Evolutionary conservation across 2,329 filamentous ascomycete genomes (phyloP), one percentile per base, ranked within the genome.

Genomic region (Clarireedia sp.): DNA sequence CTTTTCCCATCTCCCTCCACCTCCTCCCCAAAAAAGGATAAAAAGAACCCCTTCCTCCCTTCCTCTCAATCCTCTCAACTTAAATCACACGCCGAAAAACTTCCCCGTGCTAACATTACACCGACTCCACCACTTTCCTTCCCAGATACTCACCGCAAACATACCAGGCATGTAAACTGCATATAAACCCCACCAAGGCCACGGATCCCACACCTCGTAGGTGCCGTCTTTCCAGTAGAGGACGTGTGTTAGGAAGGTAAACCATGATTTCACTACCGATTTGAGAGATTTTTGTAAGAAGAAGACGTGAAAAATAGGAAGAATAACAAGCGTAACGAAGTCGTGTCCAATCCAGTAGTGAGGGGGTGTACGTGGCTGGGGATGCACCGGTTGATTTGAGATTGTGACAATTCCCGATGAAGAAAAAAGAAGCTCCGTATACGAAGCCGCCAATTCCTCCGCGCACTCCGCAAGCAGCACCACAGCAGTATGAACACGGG

Each of bases 281-380:
- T 55, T 33, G 0, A 66, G 16, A 1, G 61, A 57, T 1, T 65
- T 60, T 1, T 70, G 64, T 1, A 63, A 55, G 0, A 55, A 61
- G 3, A 71, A 8, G 0, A 71, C 41, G 3, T 60, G 51, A 0
- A 75, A 60, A 0, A 79, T 58, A 0, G 78, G 81, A 0, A 76
- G 66, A 0, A 83, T 37, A 0, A 83, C 64, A 23, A 49, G 40
- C 1, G 76, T 69, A 1, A 75, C 72, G 1, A 84, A 71, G 55
- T 89, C 85, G 59, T 89, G 83, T 0, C 79, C 82, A n/a, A 84
- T 66, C 85, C 85, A 89, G 68, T 86, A 87, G 62, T 76, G 78
- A 1, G 59, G 75, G 6, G 72, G 12, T 63, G 61, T 43, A 54
- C 60, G 54, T 67, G 56, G 41, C 57, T 56, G 2, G 24, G 59